These are phyloP conservation scores for Sporothrix inflata DNA, from an alignment of 2,329 filamentous ascomycete species.

Conservation along the genomic window DNA sequence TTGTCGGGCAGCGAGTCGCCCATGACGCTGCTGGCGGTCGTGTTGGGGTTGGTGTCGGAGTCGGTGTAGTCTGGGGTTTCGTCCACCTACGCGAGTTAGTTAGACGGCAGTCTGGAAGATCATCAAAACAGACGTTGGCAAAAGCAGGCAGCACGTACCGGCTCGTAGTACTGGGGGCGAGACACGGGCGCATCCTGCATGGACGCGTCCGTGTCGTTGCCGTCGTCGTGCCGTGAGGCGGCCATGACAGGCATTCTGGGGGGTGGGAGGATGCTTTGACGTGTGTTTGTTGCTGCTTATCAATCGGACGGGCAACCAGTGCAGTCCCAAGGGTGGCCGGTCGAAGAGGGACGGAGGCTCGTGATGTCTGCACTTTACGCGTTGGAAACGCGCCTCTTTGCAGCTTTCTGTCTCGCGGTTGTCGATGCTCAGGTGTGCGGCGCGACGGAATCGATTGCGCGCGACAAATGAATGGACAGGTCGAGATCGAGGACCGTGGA, in stretches of 20 bases:
- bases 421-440: background rate
- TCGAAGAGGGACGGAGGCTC: background rate
- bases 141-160: constrained; percentile 47
- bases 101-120: background rate
- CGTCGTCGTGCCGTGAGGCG: constrained; percentile 43
- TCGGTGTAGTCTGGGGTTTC: constrained; percentile 68
- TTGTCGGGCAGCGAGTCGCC: constrained; percentile 77
- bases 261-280: background rate
- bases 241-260: constrained; percentile 26
- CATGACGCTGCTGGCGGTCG: constrained; percentile 79
- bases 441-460: constrained; percentile 24
- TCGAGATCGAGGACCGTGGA: background rate
- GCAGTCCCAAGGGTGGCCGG: background rate
- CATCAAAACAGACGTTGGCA: background rate
- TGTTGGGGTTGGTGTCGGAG: constrained; percentile 69
- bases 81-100: constrained; percentile 57
- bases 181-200: constrained; percentile 63
- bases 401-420: background rate
- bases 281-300: background rate
- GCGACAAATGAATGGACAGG: background rate
- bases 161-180: constrained; percentile 49
- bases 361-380: constrained; percentile 31
- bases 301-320: background rate
- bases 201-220: constrained; percentile 62
- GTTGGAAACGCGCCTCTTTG: constrained; percentile 30